Base-by-base conservation (phyloP, 345 rosid genomes). In the Aurinia saxatilis region DNA sequence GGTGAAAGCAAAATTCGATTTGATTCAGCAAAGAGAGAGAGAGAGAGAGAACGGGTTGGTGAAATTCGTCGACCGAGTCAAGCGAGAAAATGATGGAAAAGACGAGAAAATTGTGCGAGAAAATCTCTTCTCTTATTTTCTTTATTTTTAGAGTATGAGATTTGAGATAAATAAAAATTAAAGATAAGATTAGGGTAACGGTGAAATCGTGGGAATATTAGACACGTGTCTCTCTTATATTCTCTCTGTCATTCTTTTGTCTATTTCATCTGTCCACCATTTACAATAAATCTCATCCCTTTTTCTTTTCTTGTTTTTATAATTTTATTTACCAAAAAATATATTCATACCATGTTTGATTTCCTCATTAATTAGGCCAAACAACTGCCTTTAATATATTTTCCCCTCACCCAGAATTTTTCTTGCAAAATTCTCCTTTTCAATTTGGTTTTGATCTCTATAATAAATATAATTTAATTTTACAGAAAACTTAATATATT, bases 221-320 rank as follows among this genome's bases (percentile, higher is more conserved):
- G 73, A 69, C 82, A 82, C 83, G 82, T 79, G 77, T 75, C 56
- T 7, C 60, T 53, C 29, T 3, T 49, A 19, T 31, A 61, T 3
- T 45, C n/a, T 51, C n/a, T 35, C 29, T 45, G 40, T 67, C 81
- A 44, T 54, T 46, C 72, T 62, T 35, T 59, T 62, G 50, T 44
- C 60, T 39, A 13, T 46, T 40, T 69, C 71, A 59, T 80, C 60
- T 67, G 80, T 68, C 77, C 63, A 59, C 63, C 19, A 29, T 25
- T 36, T 30, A 8, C 58, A 37, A 2, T 19, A 35, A 4, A 6
- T 27, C 31, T 27, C 31, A 4, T 6, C 25, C n/a, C 17, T 62
- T 37, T 37, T 63, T 62, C 2, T 16, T 37, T 41, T 41, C 29
- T 16, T 27, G 17, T 9, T 15, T 16, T 42, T 1, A 7, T 50